phyloP scores from a whole-genome alignment of 176 grass and related monocot species.

The Aegilops speltoides region DNA sequence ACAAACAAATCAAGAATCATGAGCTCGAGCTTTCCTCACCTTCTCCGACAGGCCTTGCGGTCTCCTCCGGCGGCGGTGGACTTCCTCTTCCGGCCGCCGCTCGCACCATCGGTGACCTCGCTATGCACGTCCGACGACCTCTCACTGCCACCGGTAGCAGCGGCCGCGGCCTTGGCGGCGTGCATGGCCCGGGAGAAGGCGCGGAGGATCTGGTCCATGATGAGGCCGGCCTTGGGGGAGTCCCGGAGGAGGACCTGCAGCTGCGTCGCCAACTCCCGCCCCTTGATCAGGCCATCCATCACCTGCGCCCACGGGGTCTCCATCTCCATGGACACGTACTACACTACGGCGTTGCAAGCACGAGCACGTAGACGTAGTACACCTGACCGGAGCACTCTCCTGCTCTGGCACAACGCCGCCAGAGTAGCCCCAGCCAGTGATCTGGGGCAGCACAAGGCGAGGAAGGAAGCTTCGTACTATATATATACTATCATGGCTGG shows the following conservation, averaged over 20 bases:
- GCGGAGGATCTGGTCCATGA: constrained; percentile 53
- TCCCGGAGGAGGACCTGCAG: constrained; percentile 31
- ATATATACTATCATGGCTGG: not conserved
- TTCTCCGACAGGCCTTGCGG: constrained; percentile 39
- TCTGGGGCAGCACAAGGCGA: not conserved
- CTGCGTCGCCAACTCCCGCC: constrained; percentile 31
- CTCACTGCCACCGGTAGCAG: not conserved
- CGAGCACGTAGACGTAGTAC: not conserved
- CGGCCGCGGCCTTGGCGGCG: constrained; percentile 3
- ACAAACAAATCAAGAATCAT: not conserved
- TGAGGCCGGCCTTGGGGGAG: constrained; percentile 18
- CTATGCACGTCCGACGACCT: not conserved
- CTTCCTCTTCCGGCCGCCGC: constrained; percentile 57
- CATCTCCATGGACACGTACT: not conserved
- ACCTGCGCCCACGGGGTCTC: constrained; percentile 23
- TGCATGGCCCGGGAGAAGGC: constrained; percentile 40
- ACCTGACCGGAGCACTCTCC: not conserved
- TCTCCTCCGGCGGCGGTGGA: not conserved
- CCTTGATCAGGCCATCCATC: constrained; percentile 48
- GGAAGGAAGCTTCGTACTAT: not conserved
- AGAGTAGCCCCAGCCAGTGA: not conserved
- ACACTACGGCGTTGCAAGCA: not conserved
- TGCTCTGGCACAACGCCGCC: not conserved
- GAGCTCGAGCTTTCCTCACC: constrained; percentile 23
- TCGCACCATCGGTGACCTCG: constrained; percentile 35